Conservation (phyloP, 1,139 yeast species). For the Suhomyces bolitotheri region DNA sequence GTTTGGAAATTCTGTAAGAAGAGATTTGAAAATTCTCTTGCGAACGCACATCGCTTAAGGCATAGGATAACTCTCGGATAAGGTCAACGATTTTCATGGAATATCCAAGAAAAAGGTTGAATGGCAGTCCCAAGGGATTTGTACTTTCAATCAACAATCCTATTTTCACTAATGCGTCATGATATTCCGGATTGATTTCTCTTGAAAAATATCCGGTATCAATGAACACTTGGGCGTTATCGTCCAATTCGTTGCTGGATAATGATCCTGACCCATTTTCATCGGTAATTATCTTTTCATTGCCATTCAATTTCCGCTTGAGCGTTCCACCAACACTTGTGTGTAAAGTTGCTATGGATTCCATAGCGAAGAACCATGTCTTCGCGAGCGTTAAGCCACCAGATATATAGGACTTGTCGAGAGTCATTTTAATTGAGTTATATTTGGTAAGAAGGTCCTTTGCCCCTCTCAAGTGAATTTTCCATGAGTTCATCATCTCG, state of each 20-base stretch:
- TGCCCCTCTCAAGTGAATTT: constrained; percentile 43
- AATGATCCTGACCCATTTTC: constrained; percentile 12
- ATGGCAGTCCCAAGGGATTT: constrained; percentile 21
- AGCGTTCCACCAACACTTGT: constrained; percentile 37
- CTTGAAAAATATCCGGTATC: constrained; percentile 38
- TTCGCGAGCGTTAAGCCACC: constrained; percentile 44
- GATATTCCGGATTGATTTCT: constrained; percentile 32
- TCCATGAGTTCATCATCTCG: constrained; percentile 33
- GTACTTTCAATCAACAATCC: constrained; percentile 28
- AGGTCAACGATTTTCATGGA: constrained; percentile 30
- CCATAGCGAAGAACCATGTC: constrained; percentile 49
- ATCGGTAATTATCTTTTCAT: constrained; percentile 7
- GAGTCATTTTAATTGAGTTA: constrained; percentile 15
- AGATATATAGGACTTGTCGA: constrained; percentile 9
- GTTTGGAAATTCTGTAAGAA: constrained; percentile 22
- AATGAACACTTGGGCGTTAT: constrained; percentile 24
- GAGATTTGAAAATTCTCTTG: constrained; percentile 20
- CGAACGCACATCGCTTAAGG: constrained; percentile 25
- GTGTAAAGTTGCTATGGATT: constrained; percentile 36
- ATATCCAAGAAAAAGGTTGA: constrained; percentile 39
- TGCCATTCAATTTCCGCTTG: constrained; percentile 9
- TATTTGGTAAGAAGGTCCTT: constrained; percentile 40
- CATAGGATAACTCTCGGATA: constrained; percentile 30
- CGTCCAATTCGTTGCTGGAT: constrained; percentile 17
- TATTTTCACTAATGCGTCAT: constrained; percentile 32